phyloP scores from a whole-genome alignment of 2,329 filamentous ascomycete genomes.

The Aspergillus chevalieri region DNA sequence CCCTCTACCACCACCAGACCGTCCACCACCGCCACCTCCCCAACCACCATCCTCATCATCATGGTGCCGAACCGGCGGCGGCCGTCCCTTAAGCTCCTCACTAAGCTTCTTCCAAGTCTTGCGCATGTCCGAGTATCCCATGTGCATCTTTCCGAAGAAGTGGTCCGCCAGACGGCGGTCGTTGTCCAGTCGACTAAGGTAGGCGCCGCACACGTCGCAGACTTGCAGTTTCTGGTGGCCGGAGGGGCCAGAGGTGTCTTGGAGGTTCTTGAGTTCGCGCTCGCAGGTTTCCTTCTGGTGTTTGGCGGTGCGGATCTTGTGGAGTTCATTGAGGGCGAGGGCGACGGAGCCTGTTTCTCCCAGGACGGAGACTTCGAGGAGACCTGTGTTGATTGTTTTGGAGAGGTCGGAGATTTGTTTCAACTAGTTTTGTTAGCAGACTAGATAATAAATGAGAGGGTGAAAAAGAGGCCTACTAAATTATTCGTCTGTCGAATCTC shows the following conservation, averaged over 20 bases:
- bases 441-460: not conserved
- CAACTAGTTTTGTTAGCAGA: conserved; percentile 42
- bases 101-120: conserved; percentile 84
- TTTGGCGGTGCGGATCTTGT: conserved; percentile 73
- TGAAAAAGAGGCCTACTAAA: conserved; percentile 45
- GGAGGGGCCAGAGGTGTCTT: conserved; percentile 84
- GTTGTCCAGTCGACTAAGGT: conserved; percentile 86
- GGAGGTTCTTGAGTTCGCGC: conserved; percentile 80
- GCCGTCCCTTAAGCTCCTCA: conserved; percentile 73
- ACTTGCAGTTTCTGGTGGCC: conserved; percentile 98
- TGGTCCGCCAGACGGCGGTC: conserved; percentile 90
- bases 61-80: conserved; percentile 53
- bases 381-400: conserved; percentile 70
- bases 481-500: conserved; percentile 94
- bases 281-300: conserved; percentile 77
- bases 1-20: conserved; percentile 40
- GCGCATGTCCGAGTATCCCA: conserved; percentile 96
- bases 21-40: conserved; percentile 38
- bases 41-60: conserved; percentile 50
- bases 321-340: conserved; percentile 78
- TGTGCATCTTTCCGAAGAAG: conserved; percentile 99
- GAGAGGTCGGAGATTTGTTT: conserved; percentile 78
- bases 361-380: conserved; percentile 79
- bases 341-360: conserved; percentile 76
- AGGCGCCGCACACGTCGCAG: conserved; percentile 96